These are phyloP conservation scores for Verticillium nubilum DNA, from an alignment of 2,329 filamentous ascomycete species.

Conservation along the genomic window DNA sequence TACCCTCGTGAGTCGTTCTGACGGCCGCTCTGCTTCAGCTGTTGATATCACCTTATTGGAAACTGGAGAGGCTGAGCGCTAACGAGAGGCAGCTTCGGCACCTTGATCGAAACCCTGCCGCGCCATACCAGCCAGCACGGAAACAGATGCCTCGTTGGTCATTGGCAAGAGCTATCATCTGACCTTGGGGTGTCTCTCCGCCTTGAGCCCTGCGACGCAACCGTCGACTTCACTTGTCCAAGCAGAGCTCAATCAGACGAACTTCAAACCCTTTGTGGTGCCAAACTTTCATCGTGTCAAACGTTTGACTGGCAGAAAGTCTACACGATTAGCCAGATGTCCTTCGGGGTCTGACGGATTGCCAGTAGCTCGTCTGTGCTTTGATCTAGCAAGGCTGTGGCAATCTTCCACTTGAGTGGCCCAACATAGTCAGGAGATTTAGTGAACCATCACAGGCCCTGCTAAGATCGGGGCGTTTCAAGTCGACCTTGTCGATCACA, in stretches of 20 bases:
- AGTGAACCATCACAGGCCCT: neutral
- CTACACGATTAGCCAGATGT: neutral
- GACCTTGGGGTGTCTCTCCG: neutral
- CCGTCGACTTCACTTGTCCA: neutral
- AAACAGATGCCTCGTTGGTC: neutral
- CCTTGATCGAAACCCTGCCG: neutral
- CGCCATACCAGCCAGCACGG: neutral
- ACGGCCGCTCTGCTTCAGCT: neutral
- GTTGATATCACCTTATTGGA: neutral
- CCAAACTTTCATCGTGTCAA: neutral
- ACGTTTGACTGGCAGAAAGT: neutral
- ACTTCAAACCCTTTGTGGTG: neutral
- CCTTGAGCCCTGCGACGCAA: neutral
- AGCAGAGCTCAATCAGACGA: neutral
- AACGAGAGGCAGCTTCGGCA: neutral
- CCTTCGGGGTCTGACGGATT: neutral
- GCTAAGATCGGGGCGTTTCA: neutral
- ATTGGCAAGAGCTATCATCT: neutral
- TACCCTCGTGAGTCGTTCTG: neutral
- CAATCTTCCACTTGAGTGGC: neutral
- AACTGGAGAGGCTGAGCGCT: neutral
- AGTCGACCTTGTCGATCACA: neutral
- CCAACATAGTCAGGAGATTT: neutral
- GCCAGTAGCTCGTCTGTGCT: neutral
- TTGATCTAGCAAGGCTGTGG: neutral